These are phyloP conservation scores for Passiflora organensis DNA, from an alignment of 345 rosid species.

Conservation along the genomic window DNA sequence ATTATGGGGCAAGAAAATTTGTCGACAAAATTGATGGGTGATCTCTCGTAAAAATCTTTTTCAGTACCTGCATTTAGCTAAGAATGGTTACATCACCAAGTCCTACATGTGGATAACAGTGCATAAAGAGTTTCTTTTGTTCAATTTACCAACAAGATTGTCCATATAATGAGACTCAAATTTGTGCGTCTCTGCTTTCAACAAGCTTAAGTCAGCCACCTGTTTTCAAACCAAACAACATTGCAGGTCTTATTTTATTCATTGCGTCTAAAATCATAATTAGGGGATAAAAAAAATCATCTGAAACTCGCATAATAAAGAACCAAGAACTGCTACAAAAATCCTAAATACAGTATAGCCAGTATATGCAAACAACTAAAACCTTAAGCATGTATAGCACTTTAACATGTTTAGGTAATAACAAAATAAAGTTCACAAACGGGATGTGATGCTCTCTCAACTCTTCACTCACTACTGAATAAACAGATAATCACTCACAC, in stretches of 20 bases:
- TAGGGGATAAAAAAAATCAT: not conserved
- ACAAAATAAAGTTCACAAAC: too few species aligned
- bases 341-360: too few species aligned
- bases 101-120: conserved; percentile 6
- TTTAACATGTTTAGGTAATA: too few species aligned
- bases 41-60: conserved; percentile 61
- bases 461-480: too few species aligned
- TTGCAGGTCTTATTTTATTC: conserved; percentile 1
- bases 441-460: too few species aligned
- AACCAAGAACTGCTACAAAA: too few species aligned
- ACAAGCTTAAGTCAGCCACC: conserved; percentile 77
- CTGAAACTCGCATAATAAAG: not conserved
- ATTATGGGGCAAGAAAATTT: conserved; percentile 91
- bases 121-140: not conserved
- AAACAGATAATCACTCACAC: conserved; percentile 47
- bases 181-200: conserved; percentile 80
- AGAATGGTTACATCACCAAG: conserved; percentile 14
- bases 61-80: conserved; percentile 52
- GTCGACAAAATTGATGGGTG: conserved; percentile 81
- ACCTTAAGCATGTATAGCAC: too few species aligned
- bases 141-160: conserved; percentile 81
- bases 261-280: not conserved
- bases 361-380: too few species aligned
- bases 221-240: conserved; percentile 26
- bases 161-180: conserved; percentile 86